Conservation (phyloP, 2,329 filamentous ascomycete genomes). For the Venturia aucupariae region DNA sequence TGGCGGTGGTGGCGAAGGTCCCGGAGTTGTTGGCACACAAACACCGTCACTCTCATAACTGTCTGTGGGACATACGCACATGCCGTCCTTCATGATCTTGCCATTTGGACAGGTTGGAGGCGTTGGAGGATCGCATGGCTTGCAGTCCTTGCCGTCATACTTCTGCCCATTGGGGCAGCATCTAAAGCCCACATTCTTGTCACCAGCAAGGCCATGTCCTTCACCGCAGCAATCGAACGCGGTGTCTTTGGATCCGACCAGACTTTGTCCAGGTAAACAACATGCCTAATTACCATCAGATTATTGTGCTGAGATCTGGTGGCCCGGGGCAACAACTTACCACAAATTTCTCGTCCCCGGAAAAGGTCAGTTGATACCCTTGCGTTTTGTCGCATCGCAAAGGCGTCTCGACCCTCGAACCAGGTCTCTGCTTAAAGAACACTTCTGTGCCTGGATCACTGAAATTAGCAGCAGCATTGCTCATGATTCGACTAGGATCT, state of each 20-base stretch:
- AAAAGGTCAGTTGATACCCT: not conserved
- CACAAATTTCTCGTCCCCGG: not conserved
- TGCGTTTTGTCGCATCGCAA: not conserved
- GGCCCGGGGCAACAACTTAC: not conserved
- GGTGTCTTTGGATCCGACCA: conserved; percentile 7
- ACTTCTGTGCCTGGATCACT: not conserved
- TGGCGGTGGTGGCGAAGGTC: too few species aligned
- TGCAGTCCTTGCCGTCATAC: conserved; percentile 7
- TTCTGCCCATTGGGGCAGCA: conserved; percentile 10
- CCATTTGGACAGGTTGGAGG: conserved; percentile 1
- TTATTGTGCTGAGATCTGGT: not conserved
- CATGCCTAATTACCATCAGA: not conserved
- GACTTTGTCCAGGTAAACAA: conserved; percentile 5
- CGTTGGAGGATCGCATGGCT: not conserved
- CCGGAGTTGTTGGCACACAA: not conserved
- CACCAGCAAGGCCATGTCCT: conserved; percentile 4
- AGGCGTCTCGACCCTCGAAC: not conserved
- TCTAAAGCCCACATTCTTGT: not conserved
- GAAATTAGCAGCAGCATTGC: not conserved
- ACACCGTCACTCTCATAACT: not conserved
- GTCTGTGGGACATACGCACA: conserved; percentile 9
- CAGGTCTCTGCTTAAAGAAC: not conserved
- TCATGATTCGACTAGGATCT: not conserved
- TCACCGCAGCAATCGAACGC: conserved; percentile 9
- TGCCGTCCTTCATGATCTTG: conserved; percentile 2